Evolutionary conservation across 352 stramenopile genomes (phyloP).

Genomic region (Phytophthora sp.): DNA sequence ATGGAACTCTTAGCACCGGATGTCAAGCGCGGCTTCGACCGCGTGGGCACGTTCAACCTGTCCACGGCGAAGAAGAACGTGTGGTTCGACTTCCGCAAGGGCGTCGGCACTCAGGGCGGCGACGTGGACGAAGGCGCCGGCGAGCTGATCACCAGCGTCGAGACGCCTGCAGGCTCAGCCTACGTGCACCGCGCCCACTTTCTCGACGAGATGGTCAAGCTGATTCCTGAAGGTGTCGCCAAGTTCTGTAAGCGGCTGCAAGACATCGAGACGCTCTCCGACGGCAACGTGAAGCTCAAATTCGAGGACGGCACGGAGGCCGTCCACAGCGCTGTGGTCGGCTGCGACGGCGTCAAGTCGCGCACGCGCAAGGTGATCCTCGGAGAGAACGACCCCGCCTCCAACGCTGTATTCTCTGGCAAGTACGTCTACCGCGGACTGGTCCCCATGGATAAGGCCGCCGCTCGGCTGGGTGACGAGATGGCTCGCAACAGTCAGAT

Average conservation of each 20-base stretch:
- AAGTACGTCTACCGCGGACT: constrained; percentile 46
- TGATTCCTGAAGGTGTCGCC: constrained; percentile 30
- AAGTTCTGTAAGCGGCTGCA: constrained; percentile 41
- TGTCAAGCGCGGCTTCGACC: constrained; percentile 39
- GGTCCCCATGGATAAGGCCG: constrained; percentile 42
- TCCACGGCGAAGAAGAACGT: constrained; percentile 39
- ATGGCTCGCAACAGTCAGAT: constrained; percentile 47
- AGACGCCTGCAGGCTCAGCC: constrained; percentile 33
- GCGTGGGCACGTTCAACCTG: constrained; percentile 42
- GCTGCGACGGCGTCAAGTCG: constrained; percentile 41
- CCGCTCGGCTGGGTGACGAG: constrained; percentile 34
- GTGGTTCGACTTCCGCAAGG: constrained; percentile 45
- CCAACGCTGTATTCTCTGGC: constrained; percentile 36
- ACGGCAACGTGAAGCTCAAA: constrained; percentile 40
- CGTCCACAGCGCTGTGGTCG: constrained; percentile 38
- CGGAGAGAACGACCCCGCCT: constrained; percentile 29
- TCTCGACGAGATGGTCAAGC: constrained; percentile 37
- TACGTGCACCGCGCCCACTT: constrained; percentile 45
- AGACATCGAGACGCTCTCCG: constrained; percentile 32
- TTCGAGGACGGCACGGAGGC: constrained; percentile 35
- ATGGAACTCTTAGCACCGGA: constrained; percentile 36
- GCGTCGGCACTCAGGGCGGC: constrained; percentile 28
- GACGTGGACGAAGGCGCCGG: constrained; percentile 21
- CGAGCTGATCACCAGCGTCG: constrained; percentile 36
- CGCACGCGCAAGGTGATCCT: constrained; percentile 35